Evolutionary conservation across 257 asterid species (phyloP).

Genomic region (Solanum medicagineum): DNA sequence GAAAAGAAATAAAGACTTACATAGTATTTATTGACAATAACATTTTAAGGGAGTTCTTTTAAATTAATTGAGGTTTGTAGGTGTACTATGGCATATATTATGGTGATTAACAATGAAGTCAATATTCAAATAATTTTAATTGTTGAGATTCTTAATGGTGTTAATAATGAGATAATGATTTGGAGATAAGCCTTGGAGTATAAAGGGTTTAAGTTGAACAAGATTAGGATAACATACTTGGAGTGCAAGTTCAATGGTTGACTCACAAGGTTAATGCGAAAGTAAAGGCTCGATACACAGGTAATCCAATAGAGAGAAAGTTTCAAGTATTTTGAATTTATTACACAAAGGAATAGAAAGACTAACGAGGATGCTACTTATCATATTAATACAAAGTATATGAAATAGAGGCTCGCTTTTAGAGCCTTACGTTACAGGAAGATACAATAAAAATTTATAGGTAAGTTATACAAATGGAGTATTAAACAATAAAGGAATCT

Average conservation of each 20-base stretch:
- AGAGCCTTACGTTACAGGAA: neutral
- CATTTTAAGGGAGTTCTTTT: neutral
- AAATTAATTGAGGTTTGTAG: too few species aligned
- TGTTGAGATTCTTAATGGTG: neutral
- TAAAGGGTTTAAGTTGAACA: neutral
- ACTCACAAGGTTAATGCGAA: neutral
- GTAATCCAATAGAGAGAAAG: neutral
- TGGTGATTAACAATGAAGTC: neutral
- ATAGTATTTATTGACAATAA: too few species aligned
- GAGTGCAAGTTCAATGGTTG: neutral
- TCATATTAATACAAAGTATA: neutral
- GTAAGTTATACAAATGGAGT: rapidly evolving
- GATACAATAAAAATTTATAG: neutral
- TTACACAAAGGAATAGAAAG: neutral
- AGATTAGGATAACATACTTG: neutral
- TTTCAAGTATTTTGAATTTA: neutral
- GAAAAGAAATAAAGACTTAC: neutral
- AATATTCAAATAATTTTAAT: neutral
- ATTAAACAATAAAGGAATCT: neutral
- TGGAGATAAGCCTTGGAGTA: neutral
- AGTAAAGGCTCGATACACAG: neutral
- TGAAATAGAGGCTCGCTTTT: neutral
- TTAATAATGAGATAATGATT: neutral
- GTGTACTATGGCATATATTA: neutral
- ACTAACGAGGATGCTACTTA: neutral